These are phyloP conservation scores for Apiotrichum brassicae DNA, from an alignment of 1,284 basidiomycete species.

Conservation along the genomic window DNA sequence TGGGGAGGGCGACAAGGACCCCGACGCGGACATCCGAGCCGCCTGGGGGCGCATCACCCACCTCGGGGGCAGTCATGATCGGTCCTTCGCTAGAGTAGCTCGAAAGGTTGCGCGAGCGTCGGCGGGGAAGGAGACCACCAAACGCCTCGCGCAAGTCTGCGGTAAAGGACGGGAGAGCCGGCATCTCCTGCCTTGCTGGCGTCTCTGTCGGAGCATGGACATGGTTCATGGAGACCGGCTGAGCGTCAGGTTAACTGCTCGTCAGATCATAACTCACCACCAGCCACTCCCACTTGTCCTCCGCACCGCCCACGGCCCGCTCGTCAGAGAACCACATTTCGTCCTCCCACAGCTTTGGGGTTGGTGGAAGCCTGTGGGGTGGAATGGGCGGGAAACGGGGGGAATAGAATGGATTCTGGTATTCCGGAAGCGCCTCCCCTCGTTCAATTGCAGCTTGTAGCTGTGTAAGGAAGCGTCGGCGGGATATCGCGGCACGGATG, in stretches of 20 bases:
- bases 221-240: conserved; percentile 25
- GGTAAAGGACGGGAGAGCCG: background rate
- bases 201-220: conserved; percentile 1
- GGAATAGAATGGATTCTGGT: conserved; percentile 9
- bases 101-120: background rate
- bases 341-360: conserved; percentile 38
- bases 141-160: conserved; percentile 5
- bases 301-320: background rate
- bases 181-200: background rate
- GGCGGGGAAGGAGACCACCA: conserved; percentile 4
- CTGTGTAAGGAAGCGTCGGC: conserved; percentile 33
- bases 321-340: conserved; percentile 27
- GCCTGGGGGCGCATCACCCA: conserved; percentile 10
- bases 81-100: background rate
- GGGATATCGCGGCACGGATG: conserved; percentile 35
- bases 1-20: conserved; percentile 39
- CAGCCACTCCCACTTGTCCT: background rate
- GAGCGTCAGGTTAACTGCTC: background rate
- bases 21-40: conserved; percentile 32
- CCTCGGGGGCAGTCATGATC: background rate
- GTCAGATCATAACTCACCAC: background rate
- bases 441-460: conserved; percentile 37
- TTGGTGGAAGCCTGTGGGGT: conserved; percentile 27
- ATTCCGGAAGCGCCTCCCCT: conserved; percentile 31
- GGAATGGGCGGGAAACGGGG: background rate